These are phyloP conservation scores for Ophiostoma himal-ulmi DNA, from an alignment of 2,329 filamentous ascomycete species.

Conservation along the genomic window DNA sequence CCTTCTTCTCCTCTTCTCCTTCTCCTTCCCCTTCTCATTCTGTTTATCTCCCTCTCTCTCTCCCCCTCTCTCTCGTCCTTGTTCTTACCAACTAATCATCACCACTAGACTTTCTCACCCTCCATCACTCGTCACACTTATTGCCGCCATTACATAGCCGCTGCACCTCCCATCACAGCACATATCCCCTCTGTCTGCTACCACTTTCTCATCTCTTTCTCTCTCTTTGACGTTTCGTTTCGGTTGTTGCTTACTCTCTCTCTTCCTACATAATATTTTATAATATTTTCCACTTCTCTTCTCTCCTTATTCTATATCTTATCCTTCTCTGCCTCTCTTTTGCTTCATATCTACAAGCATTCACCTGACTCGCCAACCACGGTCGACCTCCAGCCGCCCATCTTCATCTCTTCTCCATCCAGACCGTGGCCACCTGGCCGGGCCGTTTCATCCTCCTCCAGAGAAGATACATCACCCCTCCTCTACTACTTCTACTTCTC, in stretches of 20 bases:
- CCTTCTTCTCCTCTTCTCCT: background rate
- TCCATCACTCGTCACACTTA: background rate
- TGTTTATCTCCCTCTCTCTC: too few species aligned
- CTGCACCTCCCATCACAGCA: constrained; percentile 3
- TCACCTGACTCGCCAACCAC: background rate
- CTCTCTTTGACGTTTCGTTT: background rate
- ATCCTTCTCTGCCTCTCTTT: background rate
- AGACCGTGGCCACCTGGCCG: constrained; percentile 30
- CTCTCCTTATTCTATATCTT: background rate
- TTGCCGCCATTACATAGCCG: background rate
- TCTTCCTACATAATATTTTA: too few species aligned
- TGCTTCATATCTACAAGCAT: background rate
- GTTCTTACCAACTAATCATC: too few species aligned
- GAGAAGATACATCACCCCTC: background rate
- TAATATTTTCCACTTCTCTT: background rate
- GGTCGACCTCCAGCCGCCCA: constrained; percentile 1
- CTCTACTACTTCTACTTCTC: background rate
- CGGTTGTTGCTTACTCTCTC: background rate
- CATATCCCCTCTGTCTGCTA: background rate
- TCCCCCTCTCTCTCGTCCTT: too few species aligned
- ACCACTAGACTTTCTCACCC: background rate
- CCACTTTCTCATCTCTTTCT: background rate
- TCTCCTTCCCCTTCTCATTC: background rate
- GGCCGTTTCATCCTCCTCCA: background rate
- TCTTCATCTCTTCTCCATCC: background rate